Evolutionary conservation across 2,329 filamentous ascomycete species (phyloP), one percentile per base, ranked within the genome.

Genomic region (Colletotrichum sp.): DNA sequence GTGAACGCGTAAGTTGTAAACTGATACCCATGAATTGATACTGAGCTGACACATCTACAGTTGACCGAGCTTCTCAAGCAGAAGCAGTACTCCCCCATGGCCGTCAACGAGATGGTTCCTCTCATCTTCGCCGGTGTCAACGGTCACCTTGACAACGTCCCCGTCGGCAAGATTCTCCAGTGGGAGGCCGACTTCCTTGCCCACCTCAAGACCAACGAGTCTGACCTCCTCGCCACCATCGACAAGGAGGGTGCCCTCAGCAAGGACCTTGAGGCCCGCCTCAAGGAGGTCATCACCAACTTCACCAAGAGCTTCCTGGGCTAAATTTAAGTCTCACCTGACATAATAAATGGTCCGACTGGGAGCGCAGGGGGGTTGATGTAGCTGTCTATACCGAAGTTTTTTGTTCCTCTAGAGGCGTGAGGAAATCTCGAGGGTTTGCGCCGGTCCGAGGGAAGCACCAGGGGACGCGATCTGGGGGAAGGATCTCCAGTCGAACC

Each of bases 41-140:
- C 6, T 67, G 39, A 28, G 16, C 22, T 81, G 72, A 77, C 36
- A 65, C 65, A 32, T 80, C 70, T 85, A 80, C 82, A 92, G 90
- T 91, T 96, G 86, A 98, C 96, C 82, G 96, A 99, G 93, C 95
- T 98, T 81, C 94, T 98, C 84, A 99, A 99, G 94, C 97, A 99
- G 93, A 98, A 98, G 93, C 97, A 99, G 91, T 99, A 99, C 93
- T 94, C 92, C 63, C 97, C 97, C 83, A 98, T 98, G 96, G 95
- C 95, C 82, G 96, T 99, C 86, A 97, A 98, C 92, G 96, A 99
- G 92, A 99, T 99, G 96, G 97, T 99, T 91, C 97, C 97, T 82
- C 93, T 99, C 82, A 99, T 99, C 92, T 99, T 92, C 89, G 96
- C 97, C 81, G 97, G 97, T 98, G 95, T 99, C 90, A 99, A 99